A percentile compares a stretch with the other conserved stretches of the same genome.
Evolutionary conservation across 331 rosid genomes (phyloP).

Genomic region (Acacia concinna): DNA sequence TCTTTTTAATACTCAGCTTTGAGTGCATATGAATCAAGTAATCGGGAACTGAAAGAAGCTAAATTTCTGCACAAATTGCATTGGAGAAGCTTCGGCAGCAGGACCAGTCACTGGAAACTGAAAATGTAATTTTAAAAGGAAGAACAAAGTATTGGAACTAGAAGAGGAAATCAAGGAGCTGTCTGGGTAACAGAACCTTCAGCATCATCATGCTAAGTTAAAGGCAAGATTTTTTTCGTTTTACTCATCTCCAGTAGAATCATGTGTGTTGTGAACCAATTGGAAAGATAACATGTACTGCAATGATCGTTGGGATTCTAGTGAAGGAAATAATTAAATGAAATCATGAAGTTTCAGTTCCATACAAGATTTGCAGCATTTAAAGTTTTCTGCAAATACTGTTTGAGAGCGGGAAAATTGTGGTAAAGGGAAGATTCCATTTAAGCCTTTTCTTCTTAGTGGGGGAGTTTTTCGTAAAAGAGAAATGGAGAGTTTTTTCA

Average conservation of each 20-base stretch:
- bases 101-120: conserved; percentile 60
- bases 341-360: not conserved
- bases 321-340: not conserved
- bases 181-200: conserved; percentile 98
- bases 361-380: not conserved
- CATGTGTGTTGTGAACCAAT: not conserved
- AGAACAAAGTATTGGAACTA: conserved; percentile 64
- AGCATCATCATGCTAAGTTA: conserved; percentile 94
- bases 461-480: no score
- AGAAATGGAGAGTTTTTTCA: no score
- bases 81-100: conserved; percentile 76
- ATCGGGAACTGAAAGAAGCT: conserved; percentile 78
- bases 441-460: no score
- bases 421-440: no score
- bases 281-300: not conserved
- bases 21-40: not conserved
- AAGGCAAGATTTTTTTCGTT: conserved; percentile 52
- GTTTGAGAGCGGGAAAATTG: no score
- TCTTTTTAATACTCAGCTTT: not conserved
- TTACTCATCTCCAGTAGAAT: not conserved
- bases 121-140: conserved; percentile 86
- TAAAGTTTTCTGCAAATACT: no score
- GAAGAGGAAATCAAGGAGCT: conserved; percentile 84
- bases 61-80: conserved; percentile 71
- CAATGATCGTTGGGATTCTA: not conserved